A percentile compares a stretch with the other conserved stretches of the same genome.
Conservation (phyloP, 225 moss, liverwort and hornwort species). For the Physcomitrellopsis africana region DNA sequence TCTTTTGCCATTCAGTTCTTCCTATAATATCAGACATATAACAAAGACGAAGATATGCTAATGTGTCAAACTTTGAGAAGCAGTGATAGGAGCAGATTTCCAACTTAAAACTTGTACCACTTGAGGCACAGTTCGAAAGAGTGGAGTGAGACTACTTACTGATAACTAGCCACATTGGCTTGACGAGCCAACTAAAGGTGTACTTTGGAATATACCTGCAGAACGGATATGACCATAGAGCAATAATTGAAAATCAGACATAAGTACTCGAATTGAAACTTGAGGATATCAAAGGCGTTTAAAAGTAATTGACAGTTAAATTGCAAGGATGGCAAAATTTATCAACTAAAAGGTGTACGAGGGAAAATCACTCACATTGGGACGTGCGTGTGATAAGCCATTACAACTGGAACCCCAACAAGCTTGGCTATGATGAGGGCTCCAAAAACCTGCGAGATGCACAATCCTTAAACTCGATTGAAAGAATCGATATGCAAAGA, state of each 20-base stretch:
- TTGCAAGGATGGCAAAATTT: not conserved
- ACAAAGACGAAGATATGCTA: not conserved
- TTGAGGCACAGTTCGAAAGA: constrained; percentile 12
- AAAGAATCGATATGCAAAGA: not conserved
- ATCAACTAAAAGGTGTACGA: not conserved
- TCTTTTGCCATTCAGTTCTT: constrained; percentile 5
- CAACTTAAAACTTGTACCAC: not conserved
- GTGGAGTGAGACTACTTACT: constrained; percentile 53
- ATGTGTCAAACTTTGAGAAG: constrained; percentile 10
- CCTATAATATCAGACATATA: not conserved
- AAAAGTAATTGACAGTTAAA: constrained; percentile 1
- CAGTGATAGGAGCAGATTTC: constrained; percentile 7
- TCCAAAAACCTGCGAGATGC: constrained; percentile 70
- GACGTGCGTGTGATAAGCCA: constrained; percentile 99
- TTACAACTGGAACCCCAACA: constrained; percentile 87
- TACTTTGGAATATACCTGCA: constrained; percentile 96
- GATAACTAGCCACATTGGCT: constrained; percentile 95
- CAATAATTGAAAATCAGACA: constrained; percentile 18
- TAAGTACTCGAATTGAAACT: constrained; percentile 8
- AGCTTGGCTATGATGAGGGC: constrained; percentile 97
- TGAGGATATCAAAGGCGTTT: constrained; percentile 1
- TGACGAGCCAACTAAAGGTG: constrained; percentile 97
- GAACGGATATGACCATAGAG: constrained; percentile 18
- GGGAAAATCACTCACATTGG: constrained; percentile 65
- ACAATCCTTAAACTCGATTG: constrained; percentile 12